Evolutionary conservation across 768 basidiomycete genomes (phyloP).

Genomic region (Rhodocollybia butyracea): DNA sequence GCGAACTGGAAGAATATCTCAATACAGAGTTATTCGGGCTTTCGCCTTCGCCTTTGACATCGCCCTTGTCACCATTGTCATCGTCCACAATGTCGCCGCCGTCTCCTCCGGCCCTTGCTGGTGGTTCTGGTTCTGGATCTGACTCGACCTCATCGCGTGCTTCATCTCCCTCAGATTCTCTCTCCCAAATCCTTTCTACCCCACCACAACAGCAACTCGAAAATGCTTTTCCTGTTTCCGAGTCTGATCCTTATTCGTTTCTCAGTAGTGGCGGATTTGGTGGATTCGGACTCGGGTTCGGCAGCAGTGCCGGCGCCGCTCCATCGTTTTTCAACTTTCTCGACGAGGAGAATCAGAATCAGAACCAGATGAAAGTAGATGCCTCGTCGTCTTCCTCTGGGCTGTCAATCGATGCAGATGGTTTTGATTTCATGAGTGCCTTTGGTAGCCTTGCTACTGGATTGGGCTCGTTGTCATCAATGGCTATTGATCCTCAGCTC

Average conservation of each 20-base stretch:
- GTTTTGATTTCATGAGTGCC: slow-evolving; percentile 3
- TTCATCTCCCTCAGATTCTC: slow-evolving; percentile 38
- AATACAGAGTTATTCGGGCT: slow-evolving; percentile 6
- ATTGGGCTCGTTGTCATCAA: slow-evolving; percentile 29
- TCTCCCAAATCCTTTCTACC: slow-evolving; percentile 40
- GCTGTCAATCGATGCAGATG: slow-evolving; percentile 23
- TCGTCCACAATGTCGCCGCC: too few species aligned
- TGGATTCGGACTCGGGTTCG: background rate
- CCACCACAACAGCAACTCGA: slow-evolving; percentile 38
- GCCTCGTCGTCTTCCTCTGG: slow-evolving; percentile 16
- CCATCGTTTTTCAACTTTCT: slow-evolving; percentile 41
- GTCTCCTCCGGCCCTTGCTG: slow-evolving; percentile 2
- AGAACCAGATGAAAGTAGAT: slow-evolving; percentile 36
- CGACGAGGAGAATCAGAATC: slow-evolving; percentile 48
- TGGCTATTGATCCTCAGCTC: slow-evolving; percentile 73
- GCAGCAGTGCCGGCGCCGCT: background rate
- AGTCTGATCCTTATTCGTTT: slow-evolving; percentile 18
- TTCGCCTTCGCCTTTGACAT: too few species aligned
- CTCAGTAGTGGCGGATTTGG: background rate
- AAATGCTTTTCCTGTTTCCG: slow-evolving; percentile 35
- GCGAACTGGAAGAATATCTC: slow-evolving; percentile 6
- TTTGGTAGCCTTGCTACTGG: slow-evolving; percentile 19
- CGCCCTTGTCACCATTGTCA: too few species aligned
- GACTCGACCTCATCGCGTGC: slow-evolving; percentile 34
- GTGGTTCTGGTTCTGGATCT: too few species aligned